Percentiles rank a stretch among this genome's conserved stretches.
These are phyloP conservation scores for Ambrosia artemisiifolia DNA, from an alignment of 129 eudicot genomes.

Conservation along the genomic window DNA sequence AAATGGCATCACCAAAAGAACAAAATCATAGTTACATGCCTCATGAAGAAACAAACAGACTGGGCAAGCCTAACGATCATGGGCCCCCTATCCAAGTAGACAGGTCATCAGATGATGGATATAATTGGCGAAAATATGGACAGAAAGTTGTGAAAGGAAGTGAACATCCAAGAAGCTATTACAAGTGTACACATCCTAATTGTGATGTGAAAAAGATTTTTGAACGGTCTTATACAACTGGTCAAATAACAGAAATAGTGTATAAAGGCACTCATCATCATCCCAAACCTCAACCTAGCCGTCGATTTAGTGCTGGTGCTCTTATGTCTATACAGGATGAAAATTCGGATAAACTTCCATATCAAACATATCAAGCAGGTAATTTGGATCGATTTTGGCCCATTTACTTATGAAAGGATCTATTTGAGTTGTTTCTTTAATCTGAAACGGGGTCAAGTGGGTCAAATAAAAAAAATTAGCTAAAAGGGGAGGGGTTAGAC, in stretches of 20 bases:
- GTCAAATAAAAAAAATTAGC: background rate
- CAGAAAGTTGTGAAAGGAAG: slow-evolving; percentile 97
- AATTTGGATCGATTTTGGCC: slow-evolving; percentile 4
- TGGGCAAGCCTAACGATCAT: slow-evolving; percentile 47
- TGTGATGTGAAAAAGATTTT: slow-evolving; percentile 97
- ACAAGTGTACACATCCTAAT: slow-evolving; percentile 92
- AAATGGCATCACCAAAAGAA: slow-evolving; percentile 48
- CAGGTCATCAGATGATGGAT: slow-evolving; percentile 90
- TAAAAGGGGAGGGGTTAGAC: background rate
- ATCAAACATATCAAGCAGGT: slow-evolving; percentile 64
- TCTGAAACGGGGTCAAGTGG: background rate
- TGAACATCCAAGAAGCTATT: slow-evolving; percentile 98
- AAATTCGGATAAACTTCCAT: slow-evolving; percentile 50
- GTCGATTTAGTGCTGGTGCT: slow-evolving; percentile 80
- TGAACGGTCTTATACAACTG: slow-evolving; percentile 78
- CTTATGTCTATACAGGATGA: slow-evolving; percentile 78
- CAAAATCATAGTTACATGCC: slow-evolving; percentile 28
- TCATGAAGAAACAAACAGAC: slow-evolving; percentile 43
- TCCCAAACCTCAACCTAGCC: slow-evolving; percentile 92
- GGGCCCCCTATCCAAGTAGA: slow-evolving; percentile 54
- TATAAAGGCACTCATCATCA: slow-evolving; percentile 97
- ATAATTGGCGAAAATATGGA: slow-evolving; percentile 96
- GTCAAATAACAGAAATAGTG: slow-evolving; percentile 85
- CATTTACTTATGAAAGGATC: background rate
- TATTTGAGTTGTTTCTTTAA: background rate